A percentile compares a stretch with the other conserved stretches of the same genome.
These are phyloP conservation scores for Entomortierella beljakovae DNA, from an alignment of 192 early-diverging fungal species.

Conservation along the genomic window DNA sequence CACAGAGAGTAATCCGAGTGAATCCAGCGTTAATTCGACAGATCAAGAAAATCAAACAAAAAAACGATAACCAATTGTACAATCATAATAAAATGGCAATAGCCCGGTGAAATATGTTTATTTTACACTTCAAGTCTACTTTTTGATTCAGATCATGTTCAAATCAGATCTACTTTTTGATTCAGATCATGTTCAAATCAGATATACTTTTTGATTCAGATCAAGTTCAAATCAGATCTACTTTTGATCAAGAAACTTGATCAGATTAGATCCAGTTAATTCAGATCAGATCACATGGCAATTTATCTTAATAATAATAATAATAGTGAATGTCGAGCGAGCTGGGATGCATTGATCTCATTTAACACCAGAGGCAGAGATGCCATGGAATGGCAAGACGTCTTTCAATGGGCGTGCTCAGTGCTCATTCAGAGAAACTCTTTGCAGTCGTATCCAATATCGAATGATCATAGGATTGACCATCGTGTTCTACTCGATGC, in stretches of 20 bases:
- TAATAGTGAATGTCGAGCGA: constrained; percentile 29
- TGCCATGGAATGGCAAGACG: constrained; percentile 27
- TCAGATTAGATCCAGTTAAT: not conserved
- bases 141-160: no score
- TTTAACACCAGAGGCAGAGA: constrained; percentile 52
- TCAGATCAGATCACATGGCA: not conserved
- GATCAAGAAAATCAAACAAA: constrained; percentile 22
- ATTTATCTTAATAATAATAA: not conserved
- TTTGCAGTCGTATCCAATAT: constrained; percentile 54
- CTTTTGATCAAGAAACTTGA: constrained; percentile 4
- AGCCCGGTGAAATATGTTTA: constrained; percentile 18
- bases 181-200: not conserved
- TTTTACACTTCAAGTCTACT: not conserved
- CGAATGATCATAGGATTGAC: constrained; percentile 27
- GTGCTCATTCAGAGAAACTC: constrained; percentile 20
- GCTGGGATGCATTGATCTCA: constrained; percentile 25
- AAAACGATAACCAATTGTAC: not conserved
- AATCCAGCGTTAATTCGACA: constrained; percentile 30
- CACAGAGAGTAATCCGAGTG: constrained; percentile 24
- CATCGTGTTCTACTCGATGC: constrained; percentile 53
- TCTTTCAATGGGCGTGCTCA: constrained; percentile 53
- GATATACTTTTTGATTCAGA: no score
- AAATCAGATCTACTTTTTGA: not conserved
- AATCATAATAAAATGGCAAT: constrained; percentile 20
- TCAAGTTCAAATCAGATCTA: constrained; percentile 6